Base-by-base conservation (phyloP, 2,329 filamentous ascomycete species). In the Dactylonectria estremocensis region DNA sequence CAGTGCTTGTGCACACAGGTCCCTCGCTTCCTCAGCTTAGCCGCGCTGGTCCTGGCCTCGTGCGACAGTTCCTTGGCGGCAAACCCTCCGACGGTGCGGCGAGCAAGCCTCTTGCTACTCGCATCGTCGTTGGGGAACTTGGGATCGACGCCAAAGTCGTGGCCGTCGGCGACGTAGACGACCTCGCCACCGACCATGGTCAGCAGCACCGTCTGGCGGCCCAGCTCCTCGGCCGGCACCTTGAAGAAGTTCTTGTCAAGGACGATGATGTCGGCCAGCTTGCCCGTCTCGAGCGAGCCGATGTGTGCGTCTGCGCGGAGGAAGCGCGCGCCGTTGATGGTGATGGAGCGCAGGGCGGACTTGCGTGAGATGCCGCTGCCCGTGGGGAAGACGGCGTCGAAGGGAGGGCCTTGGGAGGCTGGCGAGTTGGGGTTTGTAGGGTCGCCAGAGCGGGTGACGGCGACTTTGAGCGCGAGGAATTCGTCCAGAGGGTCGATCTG, bases 401-500 rank as follows among this genome's bases (percentile, higher is more conserved):
- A 77, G 0, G 69, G 74, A 0, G 69, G 33, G 3, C 73, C 74
- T 10, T 69, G 69, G 2, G 61, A 71, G 1, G 75, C 74, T 1
- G 72, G 73, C 0, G 75, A 77, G 67, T 75, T 72, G 11, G 72
- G 75, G 45, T 76, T 74, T 14, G 70, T 54, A 1, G 75, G 71
- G 20, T 77, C 75, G 6, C 75, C 75, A 1, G 69, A 68, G 7
- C 75, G 75, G 2, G 75, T 76, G 8, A 77, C 73, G 3, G 66
- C 75, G 0, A 74, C 73, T 35, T 77, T 77, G 5, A 77, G 62
- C 13, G 75, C 74, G 2, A 77, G 73, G 28, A 74, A 77, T 43
- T 74, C 72, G 14, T 77, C 75, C 2, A 76, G 74, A 11, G 75
- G 75, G 45, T 77, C 74, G 56, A 76, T 76, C 73, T 76, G 28